Percentiles rank a stretch among this genome's conserved stretches.
These are phyloP conservation scores for Viridothelium virens DNA, from an alignment of 495 filamentous ascomycete genomes.

Conservation along the genomic window DNA sequence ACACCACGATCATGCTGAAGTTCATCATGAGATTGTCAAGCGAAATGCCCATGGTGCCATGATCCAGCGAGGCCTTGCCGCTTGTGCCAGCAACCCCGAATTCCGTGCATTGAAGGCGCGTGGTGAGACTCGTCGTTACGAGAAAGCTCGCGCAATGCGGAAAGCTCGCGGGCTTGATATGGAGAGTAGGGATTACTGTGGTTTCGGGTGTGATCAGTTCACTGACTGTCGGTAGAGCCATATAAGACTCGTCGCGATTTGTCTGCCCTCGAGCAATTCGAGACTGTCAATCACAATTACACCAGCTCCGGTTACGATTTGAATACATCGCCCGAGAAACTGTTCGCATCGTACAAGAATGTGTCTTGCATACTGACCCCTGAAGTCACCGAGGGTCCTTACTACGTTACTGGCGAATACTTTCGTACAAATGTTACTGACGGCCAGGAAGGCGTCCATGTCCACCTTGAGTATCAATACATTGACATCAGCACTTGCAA, in stretches of 20 bases:
- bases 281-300: slow-evolving; percentile 10
- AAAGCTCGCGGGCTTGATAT: neutral
- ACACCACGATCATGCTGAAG: neutral
- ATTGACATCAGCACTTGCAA: slow-evolving; percentile 53
- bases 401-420: slow-evolving; percentile 36
- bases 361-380: slow-evolving; percentile 19
- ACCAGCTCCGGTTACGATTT: neutral
- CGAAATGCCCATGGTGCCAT: slow-evolving; percentile 6
- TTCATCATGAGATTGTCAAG: slow-evolving; percentile 5
- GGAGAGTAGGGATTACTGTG: neutral
- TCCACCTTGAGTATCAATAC: slow-evolving; percentile 54
- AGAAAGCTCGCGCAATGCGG: neutral
- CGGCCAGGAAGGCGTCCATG: slow-evolving; percentile 45
- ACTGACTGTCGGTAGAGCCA: neutral
- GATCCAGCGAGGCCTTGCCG: slow-evolving; percentile 4
- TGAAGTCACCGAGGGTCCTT: slow-evolving; percentile 24
- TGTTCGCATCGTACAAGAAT: slow-evolving; percentile 6
- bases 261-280: slow-evolving; percentile 3
- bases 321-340: neutral
- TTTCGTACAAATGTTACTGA: slow-evolving; percentile 50
- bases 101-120: neutral
- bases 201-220: neutral
- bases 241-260: slow-evolving; percentile 4
- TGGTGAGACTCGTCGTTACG: slow-evolving; percentile 3
- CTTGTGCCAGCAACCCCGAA: neutral